These are phyloP conservation scores for Flaveria trinervia DNA, from an alignment of 129 eudicot species.

Conservation along the genomic window DNA sequence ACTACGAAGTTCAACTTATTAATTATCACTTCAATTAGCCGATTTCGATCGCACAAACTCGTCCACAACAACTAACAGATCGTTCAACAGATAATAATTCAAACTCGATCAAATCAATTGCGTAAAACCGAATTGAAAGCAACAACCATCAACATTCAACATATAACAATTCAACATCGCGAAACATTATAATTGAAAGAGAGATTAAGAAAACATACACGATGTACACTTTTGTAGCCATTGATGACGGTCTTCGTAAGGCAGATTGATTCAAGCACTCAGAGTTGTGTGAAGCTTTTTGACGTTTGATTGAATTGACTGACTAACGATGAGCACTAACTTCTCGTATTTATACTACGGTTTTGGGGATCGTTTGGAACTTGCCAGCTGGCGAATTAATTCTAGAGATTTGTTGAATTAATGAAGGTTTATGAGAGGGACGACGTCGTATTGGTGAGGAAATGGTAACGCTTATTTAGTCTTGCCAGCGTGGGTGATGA, in stretches of 20 bases:
- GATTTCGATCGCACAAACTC: conserved; percentile 14
- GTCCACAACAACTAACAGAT: background rate
- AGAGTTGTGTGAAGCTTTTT: conserved; percentile 14
- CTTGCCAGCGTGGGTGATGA: conserved; percentile 29
- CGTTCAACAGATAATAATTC: background rate
- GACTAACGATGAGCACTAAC: conserved; percentile 35
- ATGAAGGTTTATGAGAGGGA: background rate
- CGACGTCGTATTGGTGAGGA: conserved; percentile 30
- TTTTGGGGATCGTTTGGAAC: conserved; percentile 1
- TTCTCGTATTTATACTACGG: conserved; percentile 31
- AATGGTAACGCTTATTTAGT: background rate
- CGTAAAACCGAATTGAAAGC: conserved; percentile 10
- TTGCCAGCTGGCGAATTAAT: conserved; percentile 37
- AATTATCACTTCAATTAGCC: background rate
- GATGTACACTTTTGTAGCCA: conserved; percentile 45
- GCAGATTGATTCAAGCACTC: background rate
- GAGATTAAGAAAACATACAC: conserved; percentile 28
- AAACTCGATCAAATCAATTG: background rate
- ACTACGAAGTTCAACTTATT: background rate
- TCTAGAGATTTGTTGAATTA: conserved; percentile 15
- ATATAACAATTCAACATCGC: background rate
- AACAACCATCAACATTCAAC: background rate
- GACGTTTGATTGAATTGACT: conserved; percentile 41
- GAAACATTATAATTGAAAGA: background rate
- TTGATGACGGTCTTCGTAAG: conserved; percentile 28